A percentile compares a stretch with the other conserved stretches of the same genome.
Conservation (phyloP, 2,329 filamentous ascomycete genomes). For the Pseudocercospora pini-densiflorae region DNA sequence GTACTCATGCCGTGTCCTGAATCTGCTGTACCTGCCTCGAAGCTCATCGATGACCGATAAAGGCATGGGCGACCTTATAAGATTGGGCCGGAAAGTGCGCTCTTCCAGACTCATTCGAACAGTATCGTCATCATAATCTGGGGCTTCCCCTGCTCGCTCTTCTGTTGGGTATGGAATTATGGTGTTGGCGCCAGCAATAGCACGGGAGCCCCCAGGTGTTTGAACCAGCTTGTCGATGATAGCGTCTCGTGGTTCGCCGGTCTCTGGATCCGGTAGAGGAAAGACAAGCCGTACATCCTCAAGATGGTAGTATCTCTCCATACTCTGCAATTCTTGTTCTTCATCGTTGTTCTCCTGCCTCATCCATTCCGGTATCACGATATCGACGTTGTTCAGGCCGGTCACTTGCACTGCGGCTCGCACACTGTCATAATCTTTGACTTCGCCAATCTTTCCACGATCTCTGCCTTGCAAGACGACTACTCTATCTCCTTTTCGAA, state of each 20-base stretch:
- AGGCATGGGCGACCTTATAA: constrained; percentile 80
- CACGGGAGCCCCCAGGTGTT: constrained; percentile 40
- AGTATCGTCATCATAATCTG: constrained; percentile 71
- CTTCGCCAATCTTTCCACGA: constrained; percentile 80
- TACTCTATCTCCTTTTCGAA: constrained; percentile 72
- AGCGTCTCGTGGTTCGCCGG: constrained; percentile 70
- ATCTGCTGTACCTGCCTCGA: constrained; percentile 78
- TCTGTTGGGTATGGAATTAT: constrained; percentile 72
- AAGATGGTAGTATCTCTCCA: constrained; percentile 58
- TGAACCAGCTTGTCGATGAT: constrained; percentile 64
- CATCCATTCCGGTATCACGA: constrained; percentile 48
- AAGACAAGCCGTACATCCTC: constrained; percentile 80
- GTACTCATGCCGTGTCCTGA: constrained; percentile 78
- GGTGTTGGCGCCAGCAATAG: constrained; percentile 73
- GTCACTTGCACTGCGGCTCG: constrained; percentile 42
- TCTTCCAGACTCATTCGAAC: constrained; percentile 75
- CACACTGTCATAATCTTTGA: constrained; percentile 58
- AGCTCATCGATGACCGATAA: constrained; percentile 80
- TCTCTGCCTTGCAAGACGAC: constrained; percentile 78
- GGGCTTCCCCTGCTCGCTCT: constrained; percentile 51
- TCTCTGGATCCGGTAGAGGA: constrained; percentile 69
- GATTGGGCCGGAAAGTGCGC: constrained; percentile 75
- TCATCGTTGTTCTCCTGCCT: constrained; percentile 41
- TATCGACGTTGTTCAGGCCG: constrained; percentile 50
- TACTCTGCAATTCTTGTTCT: constrained; percentile 37